Evolutionary conservation across 352 stramenopile genomes (phyloP).

Genomic region (Globisporangium echinulatum): DNA sequence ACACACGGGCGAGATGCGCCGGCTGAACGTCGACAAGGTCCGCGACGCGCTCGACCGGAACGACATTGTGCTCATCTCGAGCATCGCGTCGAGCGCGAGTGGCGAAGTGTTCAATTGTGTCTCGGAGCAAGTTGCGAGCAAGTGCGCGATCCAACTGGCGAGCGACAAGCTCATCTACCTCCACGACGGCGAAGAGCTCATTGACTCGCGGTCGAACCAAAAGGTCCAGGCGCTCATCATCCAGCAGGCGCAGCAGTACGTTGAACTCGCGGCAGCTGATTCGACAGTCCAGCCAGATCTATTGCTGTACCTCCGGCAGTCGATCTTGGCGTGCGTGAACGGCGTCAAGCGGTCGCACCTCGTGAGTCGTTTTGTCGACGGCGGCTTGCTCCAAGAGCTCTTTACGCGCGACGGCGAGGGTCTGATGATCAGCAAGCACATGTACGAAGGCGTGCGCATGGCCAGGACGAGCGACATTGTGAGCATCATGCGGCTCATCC

Average conservation of each 20-base stretch:
- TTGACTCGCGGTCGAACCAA: constrained; percentile 77
- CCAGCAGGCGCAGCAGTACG: constrained; percentile 77
- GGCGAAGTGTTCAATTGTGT: constrained; percentile 92
- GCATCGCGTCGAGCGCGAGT: constrained; percentile 92
- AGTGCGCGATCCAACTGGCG: constrained; percentile 75
- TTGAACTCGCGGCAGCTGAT: constrained; percentile 53
- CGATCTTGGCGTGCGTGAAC: constrained; percentile 77
- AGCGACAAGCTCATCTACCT: constrained; percentile 88
- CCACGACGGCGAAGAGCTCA: constrained; percentile 83
- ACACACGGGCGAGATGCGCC: constrained; percentile 91
- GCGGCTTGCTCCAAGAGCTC: constrained; percentile 94
- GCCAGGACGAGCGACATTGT: constrained; percentile 90
- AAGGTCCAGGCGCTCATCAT: constrained; percentile 75
- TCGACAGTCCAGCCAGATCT: constrained; percentile 60
- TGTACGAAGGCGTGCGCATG: constrained; percentile 94
- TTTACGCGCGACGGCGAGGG: constrained; percentile 96
- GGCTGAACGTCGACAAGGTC: constrained; percentile 91
- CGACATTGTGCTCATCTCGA: constrained; percentile 96
- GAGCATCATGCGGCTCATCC: constrained; percentile 84
- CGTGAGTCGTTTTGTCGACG: constrained; percentile 81
- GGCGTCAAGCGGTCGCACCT: constrained; percentile 82
- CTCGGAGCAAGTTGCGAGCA: constrained; percentile 86
- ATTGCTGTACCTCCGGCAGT: constrained; percentile 79
- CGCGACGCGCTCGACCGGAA: constrained; percentile 87
- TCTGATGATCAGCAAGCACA: constrained; percentile 95